Evolutionary conservation across 495 filamentous ascomycete genomes (phyloP).

Genomic region (Paragyromitra xinjiangensis): DNA sequence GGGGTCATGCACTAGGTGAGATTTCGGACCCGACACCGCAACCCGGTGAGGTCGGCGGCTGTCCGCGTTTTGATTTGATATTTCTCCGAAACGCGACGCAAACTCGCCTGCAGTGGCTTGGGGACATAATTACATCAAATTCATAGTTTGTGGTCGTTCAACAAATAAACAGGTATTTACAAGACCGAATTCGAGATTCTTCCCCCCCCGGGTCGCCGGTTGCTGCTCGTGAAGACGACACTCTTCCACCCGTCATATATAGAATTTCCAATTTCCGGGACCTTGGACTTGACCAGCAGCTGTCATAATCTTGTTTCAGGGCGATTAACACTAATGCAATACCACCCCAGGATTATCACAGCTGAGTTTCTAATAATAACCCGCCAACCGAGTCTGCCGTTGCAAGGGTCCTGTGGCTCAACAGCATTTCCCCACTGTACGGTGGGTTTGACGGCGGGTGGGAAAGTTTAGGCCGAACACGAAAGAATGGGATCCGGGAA

Average conservation of each 20-base stretch:
- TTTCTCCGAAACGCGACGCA: neutral
- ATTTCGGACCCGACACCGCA: slow-evolving; percentile 8
- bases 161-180: neutral
- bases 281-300: neutral
- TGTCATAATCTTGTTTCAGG: neutral
- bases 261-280: neutral
- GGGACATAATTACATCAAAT: too few species aligned
- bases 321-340: neutral
- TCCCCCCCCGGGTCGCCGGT: too few species aligned
- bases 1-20: slow-evolving; percentile 10
- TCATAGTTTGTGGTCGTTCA: neutral
- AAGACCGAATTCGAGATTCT: neutral
- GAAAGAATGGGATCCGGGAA: neutral
- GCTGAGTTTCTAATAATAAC: slow-evolving; percentile 17
- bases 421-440: neutral
- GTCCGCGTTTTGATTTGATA: neutral
- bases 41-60: slow-evolving; percentile 8
- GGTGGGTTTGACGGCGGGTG: neutral
- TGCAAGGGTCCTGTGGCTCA: neutral
- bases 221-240: neutral
- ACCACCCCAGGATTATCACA: neutral
- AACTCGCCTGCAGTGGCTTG: neutral
- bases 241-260: neutral
- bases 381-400: neutral
- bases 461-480: neutral